These are phyloP conservation scores for Cladochytrium tenue DNA, from an alignment of 371 early-diverging fungal species.

Conservation along the genomic window DNA sequence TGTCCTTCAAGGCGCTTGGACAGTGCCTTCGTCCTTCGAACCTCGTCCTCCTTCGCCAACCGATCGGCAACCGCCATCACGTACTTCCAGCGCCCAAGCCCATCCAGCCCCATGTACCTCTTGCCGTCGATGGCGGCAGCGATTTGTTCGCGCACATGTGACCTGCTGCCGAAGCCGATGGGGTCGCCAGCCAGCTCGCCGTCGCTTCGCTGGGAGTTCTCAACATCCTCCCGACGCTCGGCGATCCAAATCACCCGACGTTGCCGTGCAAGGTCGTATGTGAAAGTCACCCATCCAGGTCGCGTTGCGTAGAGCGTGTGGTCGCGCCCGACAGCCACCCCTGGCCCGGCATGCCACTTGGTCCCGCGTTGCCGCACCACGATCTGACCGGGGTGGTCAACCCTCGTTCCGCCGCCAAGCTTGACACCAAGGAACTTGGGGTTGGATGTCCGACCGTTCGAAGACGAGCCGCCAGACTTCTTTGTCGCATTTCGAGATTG, in stretches of 20 bases:
- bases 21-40: constrained; percentile 16
- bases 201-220: constrained; percentile 22
- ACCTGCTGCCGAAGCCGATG: constrained; percentile 25
- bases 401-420: constrained; percentile 72
- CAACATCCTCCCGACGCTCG: constrained; percentile 12
- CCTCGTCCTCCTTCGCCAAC: constrained; percentile 30
- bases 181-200: constrained; percentile 28
- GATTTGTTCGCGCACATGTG: constrained; percentile 39
- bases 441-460: constrained; percentile 89
- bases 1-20: constrained; percentile 19
- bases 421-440: constrained; percentile 94
- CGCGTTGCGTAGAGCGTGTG: constrained; percentile 87
- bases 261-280: constrained; percentile 70
- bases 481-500: background rate
- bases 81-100: constrained; percentile 30
- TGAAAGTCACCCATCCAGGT: constrained; percentile 85
- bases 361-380: constrained; percentile 93
- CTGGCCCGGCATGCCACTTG: constrained; percentile 71
- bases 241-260: constrained; percentile 77
- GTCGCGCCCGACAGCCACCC: constrained; percentile 88
- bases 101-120: constrained; percentile 37
- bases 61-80: constrained; percentile 35
- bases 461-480: background rate
- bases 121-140: constrained; percentile 35
- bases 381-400: constrained; percentile 76